Evolutionary conservation across 108 stramenopile genomes (phyloP).

Genomic region (Schizochytrium sp.): DNA sequence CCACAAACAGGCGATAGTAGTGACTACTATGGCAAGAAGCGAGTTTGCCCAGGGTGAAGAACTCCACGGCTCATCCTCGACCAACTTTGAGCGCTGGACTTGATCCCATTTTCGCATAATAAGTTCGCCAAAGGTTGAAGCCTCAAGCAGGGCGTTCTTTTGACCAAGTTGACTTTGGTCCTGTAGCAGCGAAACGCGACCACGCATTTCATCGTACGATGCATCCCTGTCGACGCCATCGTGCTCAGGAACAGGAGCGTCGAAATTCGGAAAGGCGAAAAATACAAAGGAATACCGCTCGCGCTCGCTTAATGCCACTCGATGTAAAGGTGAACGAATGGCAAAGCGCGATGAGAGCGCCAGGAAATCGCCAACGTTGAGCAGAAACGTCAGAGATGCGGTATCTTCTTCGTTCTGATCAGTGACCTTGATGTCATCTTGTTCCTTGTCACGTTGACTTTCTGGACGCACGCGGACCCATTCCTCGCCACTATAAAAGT

Average conservation of each 20-base stretch:
- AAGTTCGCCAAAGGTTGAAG: not conserved
- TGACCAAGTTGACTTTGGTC: not conserved
- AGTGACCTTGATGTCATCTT: no score
- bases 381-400: not conserved
- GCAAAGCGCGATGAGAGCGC: not conserved
- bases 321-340: not conserved
- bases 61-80: not conserved
- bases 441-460: no score
- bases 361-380: constrained; percentile 3
- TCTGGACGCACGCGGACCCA: not conserved
- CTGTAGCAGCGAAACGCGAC: not conserved
- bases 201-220: not conserved
- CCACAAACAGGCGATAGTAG: not conserved
- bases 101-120: not conserved
- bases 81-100: not conserved
- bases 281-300: not conserved
- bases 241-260: not conserved
- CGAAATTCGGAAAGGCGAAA: not conserved
- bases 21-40: not conserved
- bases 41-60: not conserved
- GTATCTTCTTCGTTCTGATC: not conserved
- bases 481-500: not conserved
- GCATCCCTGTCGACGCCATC: no score
- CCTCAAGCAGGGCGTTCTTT: not conserved
- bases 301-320: not conserved